Evolutionary conservation across 768 basidiomycete species (phyloP).

Genomic region (Infundibulicybe gibba): DNA sequence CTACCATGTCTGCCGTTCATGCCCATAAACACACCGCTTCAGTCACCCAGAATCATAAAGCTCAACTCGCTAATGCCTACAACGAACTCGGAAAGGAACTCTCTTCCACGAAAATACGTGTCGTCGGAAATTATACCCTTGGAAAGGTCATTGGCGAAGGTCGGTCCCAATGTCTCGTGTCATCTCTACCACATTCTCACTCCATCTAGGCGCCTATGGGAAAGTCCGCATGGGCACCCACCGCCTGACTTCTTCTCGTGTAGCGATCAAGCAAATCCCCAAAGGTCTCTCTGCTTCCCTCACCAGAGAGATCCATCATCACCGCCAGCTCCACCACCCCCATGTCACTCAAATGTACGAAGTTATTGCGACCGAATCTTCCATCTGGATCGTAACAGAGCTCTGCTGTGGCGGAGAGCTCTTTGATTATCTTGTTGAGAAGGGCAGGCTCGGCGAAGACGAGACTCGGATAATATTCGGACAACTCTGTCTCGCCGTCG

Average conservation of each 20-base stretch:
- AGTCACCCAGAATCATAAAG: constrained; percentile 73
- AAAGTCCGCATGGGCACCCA: constrained; percentile 95
- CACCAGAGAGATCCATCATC: constrained; percentile 97
- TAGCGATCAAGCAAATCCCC: constrained; percentile 97
- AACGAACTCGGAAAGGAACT: constrained; percentile 97
- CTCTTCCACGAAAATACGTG: constrained; percentile 83
- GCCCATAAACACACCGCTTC: constrained; percentile 62
- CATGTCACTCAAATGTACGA: constrained; percentile 96
- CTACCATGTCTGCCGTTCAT: constrained; percentile 42
- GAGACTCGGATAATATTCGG: constrained; percentile 91
- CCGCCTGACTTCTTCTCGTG: constrained; percentile 85
- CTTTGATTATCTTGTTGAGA: constrained; percentile 97
- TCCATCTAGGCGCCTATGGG: constrained; percentile 79
- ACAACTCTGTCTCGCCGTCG: constrained; percentile 92
- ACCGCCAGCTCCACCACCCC: constrained; percentile 94
- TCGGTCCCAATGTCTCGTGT: constrained; percentile 25
- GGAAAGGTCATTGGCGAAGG: constrained; percentile 96
- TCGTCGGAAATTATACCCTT: constrained; percentile 92
- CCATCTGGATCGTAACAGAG: constrained; percentile 97
- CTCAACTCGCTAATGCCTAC: constrained; percentile 91
- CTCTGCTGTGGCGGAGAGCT: constrained; percentile 96
- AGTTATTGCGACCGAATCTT: constrained; percentile 93
- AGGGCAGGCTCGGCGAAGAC: constrained; percentile 79
- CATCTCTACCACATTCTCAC: constrained; percentile 5
- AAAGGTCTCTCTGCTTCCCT: constrained; percentile 88